These are phyloP conservation scores for Claviceps paspali DNA, from an alignment of 2,329 filamentous ascomycete species.

Conservation along the genomic window DNA sequence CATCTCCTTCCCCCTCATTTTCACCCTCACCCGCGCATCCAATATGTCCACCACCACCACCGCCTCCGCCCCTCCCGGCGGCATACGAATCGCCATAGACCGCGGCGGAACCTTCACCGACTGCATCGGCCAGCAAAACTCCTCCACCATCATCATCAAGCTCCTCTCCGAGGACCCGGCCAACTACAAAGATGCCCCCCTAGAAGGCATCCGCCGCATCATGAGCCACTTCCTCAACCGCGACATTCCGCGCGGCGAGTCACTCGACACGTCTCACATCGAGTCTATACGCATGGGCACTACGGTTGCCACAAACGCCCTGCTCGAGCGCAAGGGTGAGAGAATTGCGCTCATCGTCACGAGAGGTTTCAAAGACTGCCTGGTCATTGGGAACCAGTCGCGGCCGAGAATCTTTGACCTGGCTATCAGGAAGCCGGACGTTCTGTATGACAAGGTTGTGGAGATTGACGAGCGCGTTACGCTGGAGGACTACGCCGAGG, in stretches of 20 bases:
- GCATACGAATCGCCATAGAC: constrained; percentile 31
- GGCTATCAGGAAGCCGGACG: constrained; percentile 50
- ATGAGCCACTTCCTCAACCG: constrained; percentile 18
- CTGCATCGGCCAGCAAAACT: constrained; percentile 48
- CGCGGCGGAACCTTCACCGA: constrained; percentile 48
- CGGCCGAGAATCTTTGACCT: constrained; percentile 61
- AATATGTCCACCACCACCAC: background rate
- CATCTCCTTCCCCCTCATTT: background rate
- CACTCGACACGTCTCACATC: constrained; percentile 20
- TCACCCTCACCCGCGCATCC: background rate
- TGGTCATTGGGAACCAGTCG: constrained; percentile 60
- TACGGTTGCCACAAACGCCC: constrained; percentile 61
- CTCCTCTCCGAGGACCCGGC: constrained; percentile 55
- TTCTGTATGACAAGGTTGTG: constrained; percentile 53
- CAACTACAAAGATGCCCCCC: constrained; percentile 59
- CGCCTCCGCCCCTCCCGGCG: constrained; percentile 15
- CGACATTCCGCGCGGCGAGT: constrained; percentile 17
- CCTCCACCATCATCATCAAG: constrained; percentile 56
- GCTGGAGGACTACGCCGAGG: constrained; percentile 58
- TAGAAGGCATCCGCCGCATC: constrained; percentile 50
- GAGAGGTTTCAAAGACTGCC: constrained; percentile 56
- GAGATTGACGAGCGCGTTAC: constrained; percentile 65
- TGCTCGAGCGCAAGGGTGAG: constrained; percentile 62
- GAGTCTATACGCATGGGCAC: constrained; percentile 71
- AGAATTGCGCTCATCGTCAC: constrained; percentile 56